Evolutionary conservation across 2,329 filamentous ascomycete species (phyloP).

Genomic region (Scedosporium boydii): DNA sequence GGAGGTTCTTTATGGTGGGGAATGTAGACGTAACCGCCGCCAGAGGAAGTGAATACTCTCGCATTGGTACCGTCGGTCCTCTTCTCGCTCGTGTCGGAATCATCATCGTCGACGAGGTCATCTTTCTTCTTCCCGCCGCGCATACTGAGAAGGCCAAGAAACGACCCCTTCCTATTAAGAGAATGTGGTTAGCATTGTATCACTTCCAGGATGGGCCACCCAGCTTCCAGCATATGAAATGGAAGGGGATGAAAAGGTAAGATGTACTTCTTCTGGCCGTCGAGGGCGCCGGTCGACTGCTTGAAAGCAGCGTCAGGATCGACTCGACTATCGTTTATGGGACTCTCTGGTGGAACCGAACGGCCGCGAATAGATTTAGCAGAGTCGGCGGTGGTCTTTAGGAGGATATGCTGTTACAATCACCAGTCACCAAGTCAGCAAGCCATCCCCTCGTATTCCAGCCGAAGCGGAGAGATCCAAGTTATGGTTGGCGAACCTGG

Average conservation of each 20-base stretch:
- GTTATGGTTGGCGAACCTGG: conserved; percentile 13
- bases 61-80: conserved; percentile 76
- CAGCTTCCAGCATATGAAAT: too few relatives aligned
- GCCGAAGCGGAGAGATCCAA: not conserved
- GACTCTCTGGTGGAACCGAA: conserved; percentile 36
- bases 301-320: conserved; percentile 32
- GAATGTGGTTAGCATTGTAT: not conserved
- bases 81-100: conserved; percentile 58
- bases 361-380: conserved; percentile 46
- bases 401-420: conserved; percentile 46
- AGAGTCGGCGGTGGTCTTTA: conserved; percentile 56
- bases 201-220: not conserved
- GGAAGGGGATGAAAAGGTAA: not conserved
- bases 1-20: conserved; percentile 83
- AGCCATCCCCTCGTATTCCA: not conserved
- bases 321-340: conserved; percentile 31
- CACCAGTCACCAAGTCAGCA: not conserved
- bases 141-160: conserved; percentile 73
- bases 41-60: conserved; percentile 67
- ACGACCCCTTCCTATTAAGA: conserved; percentile 70
- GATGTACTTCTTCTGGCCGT: conserved; percentile 53
- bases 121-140: conserved; percentile 66
- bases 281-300: conserved; percentile 32
- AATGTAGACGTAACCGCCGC: conserved; percentile 57
- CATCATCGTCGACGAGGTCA: conserved; percentile 47